phyloP scores from a whole-genome alignment of 768 basidiomycete genomes.

The Boletellus emodensis region DNA sequence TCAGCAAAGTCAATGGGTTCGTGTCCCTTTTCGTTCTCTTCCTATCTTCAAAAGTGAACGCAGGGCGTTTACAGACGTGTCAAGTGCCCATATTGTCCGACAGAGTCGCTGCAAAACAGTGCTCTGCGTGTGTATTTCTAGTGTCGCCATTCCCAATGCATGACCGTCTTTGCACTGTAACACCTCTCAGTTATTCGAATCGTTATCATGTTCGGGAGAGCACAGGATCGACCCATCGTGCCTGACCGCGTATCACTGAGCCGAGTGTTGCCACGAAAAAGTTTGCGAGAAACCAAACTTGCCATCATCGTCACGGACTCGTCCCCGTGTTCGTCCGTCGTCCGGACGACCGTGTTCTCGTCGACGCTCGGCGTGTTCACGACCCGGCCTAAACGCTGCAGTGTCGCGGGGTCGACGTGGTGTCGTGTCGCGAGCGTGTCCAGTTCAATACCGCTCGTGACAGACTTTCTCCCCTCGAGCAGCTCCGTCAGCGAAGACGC shows the following conservation, averaged over 20 bases:
- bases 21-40: slow-evolving; percentile 35
- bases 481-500: slow-evolving; percentile 52
- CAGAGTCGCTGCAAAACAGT: slow-evolving; percentile 56
- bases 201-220: neutral
- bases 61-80: slow-evolving; percentile 55
- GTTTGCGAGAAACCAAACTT: slow-evolving; percentile 15
- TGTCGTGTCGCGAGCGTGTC: slow-evolving; percentile 50
- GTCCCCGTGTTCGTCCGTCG: slow-evolving; percentile 51
- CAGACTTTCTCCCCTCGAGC: slow-evolving; percentile 59
- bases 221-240: slow-evolving; percentile 26
- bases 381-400: slow-evolving; percentile 50
- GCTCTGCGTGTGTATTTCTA: slow-evolving; percentile 70
- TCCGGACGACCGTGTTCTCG: slow-evolving; percentile 40
- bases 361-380: slow-evolving; percentile 66
- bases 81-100: slow-evolving; percentile 96
- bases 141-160: slow-evolving; percentile 1
- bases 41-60: neutral
- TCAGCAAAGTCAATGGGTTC: slow-evolving; percentile 81
- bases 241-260: slow-evolving; percentile 13
- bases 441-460: slow-evolving; percentile 39
- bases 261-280: neutral
- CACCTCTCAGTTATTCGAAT: neutral
- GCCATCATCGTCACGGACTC: slow-evolving; percentile 52
- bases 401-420: slow-evolving; percentile 47
- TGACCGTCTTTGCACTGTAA: slow-evolving; percentile 11